Evolutionary conservation across 768 basidiomycete species (phyloP).

Genomic region (Leccinum barrowsii): DNA sequence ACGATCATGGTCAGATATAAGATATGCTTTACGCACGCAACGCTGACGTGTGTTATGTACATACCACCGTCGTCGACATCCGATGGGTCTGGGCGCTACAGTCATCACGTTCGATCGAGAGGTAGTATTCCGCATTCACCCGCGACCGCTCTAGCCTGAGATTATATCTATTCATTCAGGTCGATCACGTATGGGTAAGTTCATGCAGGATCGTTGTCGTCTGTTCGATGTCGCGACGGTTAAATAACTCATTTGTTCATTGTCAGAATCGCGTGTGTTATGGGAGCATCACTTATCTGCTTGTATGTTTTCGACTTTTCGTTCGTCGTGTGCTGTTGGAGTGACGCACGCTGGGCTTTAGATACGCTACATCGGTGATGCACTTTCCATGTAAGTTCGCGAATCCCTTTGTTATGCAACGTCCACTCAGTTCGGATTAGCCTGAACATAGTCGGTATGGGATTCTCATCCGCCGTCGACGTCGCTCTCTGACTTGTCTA

Average conservation of each 20-base stretch:
- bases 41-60: background rate
- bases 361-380: conserved; percentile 26
- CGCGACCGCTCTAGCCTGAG: background rate
- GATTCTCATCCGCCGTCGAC: background rate
- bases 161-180: background rate
- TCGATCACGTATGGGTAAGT: conserved; percentile 21
- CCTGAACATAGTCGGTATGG: conserved; percentile 12
- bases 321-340: background rate
- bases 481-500: background rate
- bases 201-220: background rate
- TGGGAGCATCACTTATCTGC: background rate
- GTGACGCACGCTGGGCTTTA: background rate
- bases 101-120: conserved; percentile 17
- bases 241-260: background rate
- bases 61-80: background rate
- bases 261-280: background rate
- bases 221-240: background rate
- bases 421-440: background rate
- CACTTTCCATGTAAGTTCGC: conserved; percentile 14
- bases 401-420: background rate
- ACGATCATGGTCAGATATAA: conserved; percentile 18
- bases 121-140: conserved; percentile 2
- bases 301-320: conserved; percentile 7
- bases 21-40: background rate
- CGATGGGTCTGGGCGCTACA: conserved; percentile 1